phyloP scores from a whole-genome alignment of 331 rosid genomes.

The Telfairia occidentalis region DNA sequence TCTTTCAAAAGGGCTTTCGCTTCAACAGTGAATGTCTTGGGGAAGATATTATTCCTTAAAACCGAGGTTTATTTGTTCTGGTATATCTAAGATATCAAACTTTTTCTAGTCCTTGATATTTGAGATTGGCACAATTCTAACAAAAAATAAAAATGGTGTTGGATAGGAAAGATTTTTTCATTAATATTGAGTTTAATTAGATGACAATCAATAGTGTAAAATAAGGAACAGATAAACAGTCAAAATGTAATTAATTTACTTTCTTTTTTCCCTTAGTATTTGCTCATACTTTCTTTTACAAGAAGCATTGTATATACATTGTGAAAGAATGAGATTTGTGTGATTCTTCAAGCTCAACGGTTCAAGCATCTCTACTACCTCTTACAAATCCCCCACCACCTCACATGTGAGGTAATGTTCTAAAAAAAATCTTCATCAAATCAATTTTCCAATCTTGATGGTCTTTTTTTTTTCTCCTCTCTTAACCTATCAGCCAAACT shows the following conservation, averaged over 20 bases:
- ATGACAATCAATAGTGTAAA: not conserved
- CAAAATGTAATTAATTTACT: not conserved
- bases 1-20: too few species aligned
- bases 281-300: not conserved
- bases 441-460: not conserved
- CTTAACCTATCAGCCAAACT: not conserved
- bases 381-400: too few species aligned
- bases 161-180: not conserved
- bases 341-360: not conserved
- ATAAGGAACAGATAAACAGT: not conserved
- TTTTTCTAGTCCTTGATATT: not conserved
- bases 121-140: not conserved
- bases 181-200: not conserved
- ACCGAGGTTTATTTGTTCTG: too few species aligned
- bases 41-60: too few species aligned
- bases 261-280: not conserved
- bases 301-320: not conserved
- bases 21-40: too few species aligned
- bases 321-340: not conserved
- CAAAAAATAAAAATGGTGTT: not conserved
- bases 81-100: too few species aligned
- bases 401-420: too few species aligned
- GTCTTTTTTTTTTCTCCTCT: not conserved
- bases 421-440: not conserved
- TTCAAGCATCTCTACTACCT: too few species aligned